These are phyloP conservation scores for Trypanosoma scelopori DNA, from an alignment of 208 protist species.

Conservation along the genomic window DNA sequence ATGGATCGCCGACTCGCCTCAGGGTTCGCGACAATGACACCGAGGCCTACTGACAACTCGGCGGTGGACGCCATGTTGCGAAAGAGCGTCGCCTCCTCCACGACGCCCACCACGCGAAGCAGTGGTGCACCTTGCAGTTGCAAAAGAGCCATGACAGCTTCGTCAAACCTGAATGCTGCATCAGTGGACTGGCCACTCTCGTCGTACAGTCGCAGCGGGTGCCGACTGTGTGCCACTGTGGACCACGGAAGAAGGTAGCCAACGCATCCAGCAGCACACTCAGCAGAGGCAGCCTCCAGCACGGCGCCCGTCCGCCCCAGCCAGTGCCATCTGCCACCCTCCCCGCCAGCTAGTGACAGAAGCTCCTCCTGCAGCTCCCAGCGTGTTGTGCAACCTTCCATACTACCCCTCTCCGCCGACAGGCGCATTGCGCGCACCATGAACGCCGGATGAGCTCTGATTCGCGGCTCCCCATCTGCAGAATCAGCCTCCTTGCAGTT, in stretches of 20 bases:
- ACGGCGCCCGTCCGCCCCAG: slow-evolving; percentile 52
- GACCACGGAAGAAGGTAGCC: slow-evolving; percentile 76
- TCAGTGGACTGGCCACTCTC: slow-evolving; percentile 61
- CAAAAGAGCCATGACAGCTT: slow-evolving; percentile 38
- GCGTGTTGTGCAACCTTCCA: background rate
- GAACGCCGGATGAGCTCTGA: background rate
- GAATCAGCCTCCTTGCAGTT: background rate
- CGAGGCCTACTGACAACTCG: slow-evolving; percentile 10
- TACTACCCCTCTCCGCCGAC: background rate
- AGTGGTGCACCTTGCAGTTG: slow-evolving; percentile 11
- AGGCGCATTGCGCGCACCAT: slow-evolving; percentile 4
- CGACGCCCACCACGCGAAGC: slow-evolving; percentile 49
- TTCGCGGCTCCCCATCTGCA: background rate
- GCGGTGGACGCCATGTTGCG: slow-evolving; percentile 14
- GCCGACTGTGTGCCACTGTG: slow-evolving; percentile 52
- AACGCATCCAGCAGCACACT: background rate
- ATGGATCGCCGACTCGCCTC: background rate
- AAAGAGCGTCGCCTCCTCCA: slow-evolving; percentile 57
- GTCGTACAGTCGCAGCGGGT: slow-evolving; percentile 82
- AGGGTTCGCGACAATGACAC: slow-evolving; percentile 17
- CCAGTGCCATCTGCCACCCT: slow-evolving; percentile 48
- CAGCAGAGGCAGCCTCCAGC: slow-evolving; percentile 18
- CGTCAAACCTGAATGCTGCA: slow-evolving; percentile 45
- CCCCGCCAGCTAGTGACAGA: slow-evolving; percentile 17
- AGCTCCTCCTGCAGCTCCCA: slow-evolving; percentile 62